Base-by-base conservation (phyloP, 805 yeast genomes). In the Cyberlindnera misumaiensis region DNA sequence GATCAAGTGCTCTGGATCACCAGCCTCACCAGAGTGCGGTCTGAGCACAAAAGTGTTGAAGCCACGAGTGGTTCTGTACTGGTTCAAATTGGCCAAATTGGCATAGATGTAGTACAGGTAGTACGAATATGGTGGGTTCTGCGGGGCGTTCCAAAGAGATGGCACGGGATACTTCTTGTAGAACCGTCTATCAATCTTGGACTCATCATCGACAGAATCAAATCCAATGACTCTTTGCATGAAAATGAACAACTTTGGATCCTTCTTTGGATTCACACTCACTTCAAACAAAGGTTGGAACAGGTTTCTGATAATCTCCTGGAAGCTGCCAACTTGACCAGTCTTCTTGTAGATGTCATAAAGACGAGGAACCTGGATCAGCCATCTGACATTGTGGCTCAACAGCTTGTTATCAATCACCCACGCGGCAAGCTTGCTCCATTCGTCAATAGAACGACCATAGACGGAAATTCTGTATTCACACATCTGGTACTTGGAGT, bases 1-100 rank as follows among this genome's bases (percentile, higher is more conserved):
- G 32, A 89, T 85, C 55, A 94, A 70, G 66, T 93, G 98, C 55
- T 93, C 97, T 1, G 97, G 97, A 56, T 93, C 98, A 43, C 99
- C 99, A n/a, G 98, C 99, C 63, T 93, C 99, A 46, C 99, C 99
- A 51, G 96, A 86, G 61, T 93, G 99, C 4, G 99, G 99, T 53
- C 98, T 75, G 52, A 93, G 67, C n/a, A 87, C 94, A 62, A 93
- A 81, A 0, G 97, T 89, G 59, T 84, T 89, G 62, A 77, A 83
- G 0, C 84, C 83, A 41, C 89, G 72, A 41, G 67, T 70, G 26
- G 70, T 64, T 63, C 99, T 76, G 77, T 90, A 83, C 46, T 81
- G 78, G 56, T 93, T 93, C 59, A 93, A 71, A 8, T 95, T 76
- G 3, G 95, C 77, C 60, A 93, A 61, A 62, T 89, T 89, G 22